Percentiles rank a stretch among this genome's conserved stretches.
Conservation (phyloP, 1,139 yeast genomes). For the Arxiozyma heterogenica region DNA sequence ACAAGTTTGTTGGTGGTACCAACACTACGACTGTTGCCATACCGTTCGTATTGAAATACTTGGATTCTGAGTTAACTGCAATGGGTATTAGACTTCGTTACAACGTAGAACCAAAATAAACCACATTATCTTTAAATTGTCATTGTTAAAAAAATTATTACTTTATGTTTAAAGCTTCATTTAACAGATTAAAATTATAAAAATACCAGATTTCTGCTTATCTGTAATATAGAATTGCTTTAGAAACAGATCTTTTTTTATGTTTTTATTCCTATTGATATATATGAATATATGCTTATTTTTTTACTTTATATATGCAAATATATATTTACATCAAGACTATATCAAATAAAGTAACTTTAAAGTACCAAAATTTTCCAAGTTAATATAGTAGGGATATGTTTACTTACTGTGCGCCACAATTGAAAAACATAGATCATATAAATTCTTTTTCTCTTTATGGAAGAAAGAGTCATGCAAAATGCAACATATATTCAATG, state of each 20-base stretch:
- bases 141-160: background rate
- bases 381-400: background rate
- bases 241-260: background rate
- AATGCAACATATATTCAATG: background rate
- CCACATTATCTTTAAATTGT: background rate
- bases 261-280: background rate
- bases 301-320: too few species aligned
- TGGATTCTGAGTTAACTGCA: constrained; percentile 92
- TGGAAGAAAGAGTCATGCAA: background rate
- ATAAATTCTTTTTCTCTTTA: background rate
- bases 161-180: background rate
- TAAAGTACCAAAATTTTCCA: background rate
- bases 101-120: constrained; percentile 56
- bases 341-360: background rate
- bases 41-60: constrained; percentile 90
- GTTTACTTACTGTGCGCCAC: background rate
- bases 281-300: background rate
- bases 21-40: constrained; percentile 90
- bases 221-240: constrained; percentile 1
- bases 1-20: constrained; percentile 82
- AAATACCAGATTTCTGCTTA: background rate
- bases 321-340: background rate
- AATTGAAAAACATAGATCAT: background rate
- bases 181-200: background rate
- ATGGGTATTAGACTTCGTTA: constrained; percentile 95